A percentile compares a stretch with the other conserved stretches of the same genome.
Conservation (phyloP, 2,329 filamentous ascomycete species). For the Tolypocladium guangdongense region DNA sequence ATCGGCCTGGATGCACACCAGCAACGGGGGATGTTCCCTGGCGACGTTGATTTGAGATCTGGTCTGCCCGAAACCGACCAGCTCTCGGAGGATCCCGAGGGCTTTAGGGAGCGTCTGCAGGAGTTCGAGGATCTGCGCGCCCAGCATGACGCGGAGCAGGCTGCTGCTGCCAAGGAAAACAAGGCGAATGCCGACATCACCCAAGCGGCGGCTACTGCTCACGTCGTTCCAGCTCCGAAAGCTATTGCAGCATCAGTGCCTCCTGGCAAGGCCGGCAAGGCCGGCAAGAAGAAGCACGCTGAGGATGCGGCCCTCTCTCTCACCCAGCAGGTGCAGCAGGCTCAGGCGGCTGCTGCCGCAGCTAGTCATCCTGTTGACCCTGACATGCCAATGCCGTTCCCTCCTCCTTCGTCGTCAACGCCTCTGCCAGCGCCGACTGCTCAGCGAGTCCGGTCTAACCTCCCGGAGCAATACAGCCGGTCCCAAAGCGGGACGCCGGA, state of each 20-base stretch:
- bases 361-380: constrained; percentile 36
- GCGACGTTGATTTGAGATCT: constrained; percentile 26
- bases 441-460: constrained; percentile 71
- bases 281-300: constrained; percentile 16
- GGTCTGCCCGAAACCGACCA: constrained; percentile 40
- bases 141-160: constrained; percentile 52
- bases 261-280: constrained; percentile 1
- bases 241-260: constrained; percentile 1
- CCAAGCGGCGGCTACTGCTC: neutral
- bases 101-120: constrained; percentile 61
- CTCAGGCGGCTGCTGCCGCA: constrained; percentile 39
- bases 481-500: constrained; percentile 74
- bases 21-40: constrained; percentile 22
- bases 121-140: constrained; percentile 73
- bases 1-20: constrained; percentile 1
- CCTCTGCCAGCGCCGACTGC: constrained; percentile 82
- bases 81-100: constrained; percentile 43
- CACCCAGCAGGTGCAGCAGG: constrained; percentile 76
- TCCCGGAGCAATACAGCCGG: constrained; percentile 62
- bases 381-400: constrained; percentile 67
- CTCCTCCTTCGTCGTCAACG: constrained; percentile 62
- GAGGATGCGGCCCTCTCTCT: constrained; percentile 47
- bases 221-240: constrained; percentile 1
- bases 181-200: neutral
- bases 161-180: constrained; percentile 11